Evolutionary conservation across 768 basidiomycete genomes (phyloP).

Genomic region (Termitomyces sp.): DNA sequence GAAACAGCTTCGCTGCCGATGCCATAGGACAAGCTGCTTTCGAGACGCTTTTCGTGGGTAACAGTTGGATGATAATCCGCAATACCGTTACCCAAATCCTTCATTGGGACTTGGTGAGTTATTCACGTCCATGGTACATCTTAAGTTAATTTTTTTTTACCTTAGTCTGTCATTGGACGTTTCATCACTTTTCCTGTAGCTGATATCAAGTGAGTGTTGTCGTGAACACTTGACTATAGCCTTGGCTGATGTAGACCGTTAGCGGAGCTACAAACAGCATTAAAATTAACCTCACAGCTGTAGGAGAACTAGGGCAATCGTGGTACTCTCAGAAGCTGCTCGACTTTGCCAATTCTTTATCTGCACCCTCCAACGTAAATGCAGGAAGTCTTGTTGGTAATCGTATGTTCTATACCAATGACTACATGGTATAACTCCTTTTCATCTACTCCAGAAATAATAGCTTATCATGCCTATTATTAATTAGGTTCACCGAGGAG

Average conservation of each 20-base stretch:
- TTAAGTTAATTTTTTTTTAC: conserved; percentile 15
- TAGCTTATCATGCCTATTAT: neutral
- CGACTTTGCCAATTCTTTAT: conserved; percentile 36
- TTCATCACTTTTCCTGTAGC: conserved; percentile 66
- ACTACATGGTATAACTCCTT: conserved; percentile 54
- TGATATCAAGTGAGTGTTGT: conserved; percentile 39
- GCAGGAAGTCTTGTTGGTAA: conserved; percentile 53
- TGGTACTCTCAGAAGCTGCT: conserved; percentile 25
- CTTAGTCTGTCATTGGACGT: conserved; percentile 45
- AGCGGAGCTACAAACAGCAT: conserved; percentile 54
- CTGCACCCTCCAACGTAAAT: conserved; percentile 43
- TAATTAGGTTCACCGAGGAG: conserved; percentile 57
- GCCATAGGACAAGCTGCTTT: conserved; percentile 44
- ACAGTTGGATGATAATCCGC: conserved; percentile 67
- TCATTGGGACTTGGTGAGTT: conserved; percentile 72
- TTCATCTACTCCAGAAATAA: neutral
- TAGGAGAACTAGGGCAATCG: conserved; percentile 13
- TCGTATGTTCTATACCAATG: conserved; percentile 61
- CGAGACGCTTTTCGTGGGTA: conserved; percentile 17
- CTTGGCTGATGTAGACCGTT: neutral
- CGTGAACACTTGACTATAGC: conserved; percentile 21
- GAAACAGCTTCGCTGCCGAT: conserved; percentile 53
- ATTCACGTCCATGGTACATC: neutral
- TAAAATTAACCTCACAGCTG: conserved; percentile 48
- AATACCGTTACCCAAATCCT: conserved; percentile 54